These are phyloP conservation scores for Thalia dealbata DNA, from an alignment of 176 grass and related monocot genomes.

Conservation along the genomic window DNA sequence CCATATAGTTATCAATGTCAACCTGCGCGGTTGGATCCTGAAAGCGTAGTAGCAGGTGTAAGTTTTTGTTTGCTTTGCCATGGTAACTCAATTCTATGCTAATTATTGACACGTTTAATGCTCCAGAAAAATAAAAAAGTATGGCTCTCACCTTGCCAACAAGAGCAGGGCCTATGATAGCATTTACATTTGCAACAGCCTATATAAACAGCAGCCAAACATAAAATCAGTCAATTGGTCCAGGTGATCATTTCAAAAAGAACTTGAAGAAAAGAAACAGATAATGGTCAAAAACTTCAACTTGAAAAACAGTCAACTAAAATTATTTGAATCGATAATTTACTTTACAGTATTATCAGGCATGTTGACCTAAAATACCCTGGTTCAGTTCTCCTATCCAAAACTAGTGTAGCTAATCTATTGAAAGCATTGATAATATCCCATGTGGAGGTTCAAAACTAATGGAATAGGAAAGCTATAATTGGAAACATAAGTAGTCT, in stretches of 20 bases:
- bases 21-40: conserved; percentile 62
- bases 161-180: conserved; percentile 63
- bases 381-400: background rate
- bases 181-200: conserved; percentile 80
- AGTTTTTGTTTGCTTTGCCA: background rate
- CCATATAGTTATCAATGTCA: conserved; percentile 87
- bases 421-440: background rate
- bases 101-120: background rate
- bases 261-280: background rate
- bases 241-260: background rate
- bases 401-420: background rate
- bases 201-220: conserved; percentile 19
- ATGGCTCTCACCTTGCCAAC: conserved; percentile 53
- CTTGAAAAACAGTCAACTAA: background rate
- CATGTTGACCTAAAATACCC: background rate
- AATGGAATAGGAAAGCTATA: background rate
- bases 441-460: background rate
- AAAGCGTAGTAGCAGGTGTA: background rate
- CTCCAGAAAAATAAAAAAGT: background rate
- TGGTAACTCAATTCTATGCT: background rate
- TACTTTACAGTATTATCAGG: background rate
- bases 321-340: background rate
- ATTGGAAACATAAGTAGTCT: background rate
- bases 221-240: conserved; percentile 3
- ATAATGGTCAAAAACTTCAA: background rate